Percentiles rank a stretch among this genome's conserved stretches.
Evolutionary conservation across 139 green algal genomes (phyloP).

Genomic region (Ulvella scutata): DNA sequence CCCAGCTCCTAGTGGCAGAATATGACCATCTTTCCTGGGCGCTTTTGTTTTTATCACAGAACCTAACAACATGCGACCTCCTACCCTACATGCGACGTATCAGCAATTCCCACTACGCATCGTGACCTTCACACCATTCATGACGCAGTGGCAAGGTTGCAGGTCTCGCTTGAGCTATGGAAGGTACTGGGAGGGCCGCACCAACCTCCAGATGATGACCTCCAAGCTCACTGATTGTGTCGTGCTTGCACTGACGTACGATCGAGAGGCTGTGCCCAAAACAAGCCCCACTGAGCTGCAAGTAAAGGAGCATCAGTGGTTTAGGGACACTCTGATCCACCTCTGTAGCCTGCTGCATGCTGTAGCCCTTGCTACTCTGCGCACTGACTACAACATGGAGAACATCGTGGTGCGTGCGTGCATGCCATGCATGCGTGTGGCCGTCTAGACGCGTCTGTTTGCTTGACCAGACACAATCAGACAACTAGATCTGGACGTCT

Average conservation of each 20-base stretch:
- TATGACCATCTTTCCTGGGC: too few species aligned
- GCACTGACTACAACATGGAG: slow-evolving; percentile 5
- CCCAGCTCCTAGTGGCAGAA: too few species aligned
- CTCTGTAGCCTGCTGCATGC: slow-evolving; percentile 11
- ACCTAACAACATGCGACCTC: too few species aligned
- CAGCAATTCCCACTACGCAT: too few species aligned
- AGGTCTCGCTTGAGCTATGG: slow-evolving; percentile 12
- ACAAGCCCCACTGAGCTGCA: background rate
- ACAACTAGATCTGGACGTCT: too few species aligned
- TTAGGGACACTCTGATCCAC: slow-evolving; percentile 2
- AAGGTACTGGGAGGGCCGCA: slow-evolving; percentile 14
- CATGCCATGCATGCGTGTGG: background rate
- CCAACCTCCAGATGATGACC: slow-evolving; percentile 7
- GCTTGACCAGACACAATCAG: too few species aligned
- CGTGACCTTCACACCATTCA: too few species aligned
- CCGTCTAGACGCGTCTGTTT: too few species aligned
- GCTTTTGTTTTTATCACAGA: too few species aligned
- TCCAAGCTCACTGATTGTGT: background rate
- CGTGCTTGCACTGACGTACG: background rate
- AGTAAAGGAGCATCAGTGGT: background rate
- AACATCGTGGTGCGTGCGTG: slow-evolving; percentile 2
- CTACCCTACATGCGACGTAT: too few species aligned
- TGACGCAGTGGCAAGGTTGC: too few species aligned
- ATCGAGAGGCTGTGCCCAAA: background rate
- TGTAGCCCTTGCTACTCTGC: slow-evolving; percentile 5